Evolutionary conservation across 2,329 filamentous ascomycete genomes (phyloP).

Genomic region (Alternaria rosae): DNA sequence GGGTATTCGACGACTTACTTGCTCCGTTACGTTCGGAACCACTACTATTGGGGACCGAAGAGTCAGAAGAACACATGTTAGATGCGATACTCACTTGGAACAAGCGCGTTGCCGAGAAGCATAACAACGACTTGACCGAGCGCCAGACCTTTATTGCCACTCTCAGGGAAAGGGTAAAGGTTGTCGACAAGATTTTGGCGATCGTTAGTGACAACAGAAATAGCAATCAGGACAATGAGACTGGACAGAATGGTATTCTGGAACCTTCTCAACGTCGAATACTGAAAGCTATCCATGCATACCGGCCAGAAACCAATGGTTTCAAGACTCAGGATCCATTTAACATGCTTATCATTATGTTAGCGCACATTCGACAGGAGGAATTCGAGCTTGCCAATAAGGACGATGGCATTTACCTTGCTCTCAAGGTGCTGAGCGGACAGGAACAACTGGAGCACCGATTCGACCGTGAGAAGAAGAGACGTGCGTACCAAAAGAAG

Average conservation of each 20-base stretch:
- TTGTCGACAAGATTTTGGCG: not conserved
- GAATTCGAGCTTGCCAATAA: conserved; percentile 20
- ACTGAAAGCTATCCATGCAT: conserved; percentile 22
- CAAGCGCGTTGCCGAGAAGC: conserved; percentile 2
- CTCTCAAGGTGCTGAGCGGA: conserved; percentile 18
- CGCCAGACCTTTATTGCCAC: conserved; percentile 13
- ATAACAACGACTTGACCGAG: not conserved
- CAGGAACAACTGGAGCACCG: conserved; percentile 9
- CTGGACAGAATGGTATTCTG: conserved; percentile 4
- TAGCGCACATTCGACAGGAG: conserved; percentile 25
- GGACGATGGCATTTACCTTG: conserved; percentile 21
- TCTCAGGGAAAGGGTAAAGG: conserved; percentile 15
- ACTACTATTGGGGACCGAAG: not conserved
- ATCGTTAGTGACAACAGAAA: conserved; percentile 4
- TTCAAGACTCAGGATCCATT: conserved; percentile 23
- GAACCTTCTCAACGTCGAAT: conserved; percentile 14
- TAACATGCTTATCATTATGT: conserved; percentile 24
- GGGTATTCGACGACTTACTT: conserved; percentile 27
- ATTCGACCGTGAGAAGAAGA: conserved; percentile 4
- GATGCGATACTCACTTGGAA: conserved; percentile 31
- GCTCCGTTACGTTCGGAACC: conserved; percentile 13
- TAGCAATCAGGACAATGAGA: not conserved
- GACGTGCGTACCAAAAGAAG: conserved; percentile 1
- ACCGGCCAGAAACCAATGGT: conserved; percentile 24
- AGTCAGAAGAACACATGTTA: conserved; percentile 25